Conservation (phyloP, 257 asterid genomes). For the Solanum corneliomulleri region DNA sequence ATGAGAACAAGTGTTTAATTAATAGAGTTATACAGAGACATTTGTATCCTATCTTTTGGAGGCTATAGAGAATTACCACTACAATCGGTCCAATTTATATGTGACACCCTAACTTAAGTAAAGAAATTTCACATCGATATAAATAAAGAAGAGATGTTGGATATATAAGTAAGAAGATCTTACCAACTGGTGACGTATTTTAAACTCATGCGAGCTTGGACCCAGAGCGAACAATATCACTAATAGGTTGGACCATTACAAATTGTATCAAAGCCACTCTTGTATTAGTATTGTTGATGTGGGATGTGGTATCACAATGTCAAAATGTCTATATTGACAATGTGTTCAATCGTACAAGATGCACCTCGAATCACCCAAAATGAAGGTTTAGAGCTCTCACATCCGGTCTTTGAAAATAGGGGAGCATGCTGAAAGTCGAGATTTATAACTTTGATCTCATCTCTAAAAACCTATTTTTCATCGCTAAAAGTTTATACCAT, state of each 20-base stretch:
- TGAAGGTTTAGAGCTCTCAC: not conserved
- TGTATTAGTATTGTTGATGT: too few species aligned
- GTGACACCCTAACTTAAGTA: not conserved
- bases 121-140: too few species aligned
- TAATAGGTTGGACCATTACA: fast-evolving
- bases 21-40: fast-evolving
- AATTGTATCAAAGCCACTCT: not conserved
- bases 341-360: too few species aligned
- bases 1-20: not conserved
- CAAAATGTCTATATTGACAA: too few species aligned
- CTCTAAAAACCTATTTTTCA: not conserved
- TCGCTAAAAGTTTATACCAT: not conserved
- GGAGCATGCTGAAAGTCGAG: not conserved
- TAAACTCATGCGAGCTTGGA: too few species aligned
- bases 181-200: not conserved
- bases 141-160: not conserved
- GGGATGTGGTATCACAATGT: not conserved
- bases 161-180: not conserved
- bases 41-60: not conserved
- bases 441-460: not conserved
- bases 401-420: not conserved
- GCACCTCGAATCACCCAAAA: not conserved
- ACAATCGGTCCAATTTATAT: not conserved
- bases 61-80: not conserved
- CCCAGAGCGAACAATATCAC: not conserved